These are phyloP conservation scores for Salix purpurea DNA, from an alignment of 345 rosid genomes.

Conservation along the genomic window DNA sequence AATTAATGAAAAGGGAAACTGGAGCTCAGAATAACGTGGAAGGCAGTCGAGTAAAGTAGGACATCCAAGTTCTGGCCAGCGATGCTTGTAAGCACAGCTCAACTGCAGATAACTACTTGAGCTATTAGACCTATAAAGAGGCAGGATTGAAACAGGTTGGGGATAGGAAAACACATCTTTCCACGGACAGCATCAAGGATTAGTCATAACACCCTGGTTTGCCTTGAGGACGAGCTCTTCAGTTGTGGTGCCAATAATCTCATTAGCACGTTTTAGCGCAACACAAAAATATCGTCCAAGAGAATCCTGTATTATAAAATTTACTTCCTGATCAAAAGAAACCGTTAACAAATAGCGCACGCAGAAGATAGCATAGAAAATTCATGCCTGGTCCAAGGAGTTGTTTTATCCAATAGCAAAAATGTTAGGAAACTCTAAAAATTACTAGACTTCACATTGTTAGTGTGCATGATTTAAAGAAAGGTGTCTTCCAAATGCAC, in stretches of 20 bases:
- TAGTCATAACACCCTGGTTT: constrained; percentile 37
- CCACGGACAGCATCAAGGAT: constrained; percentile 26
- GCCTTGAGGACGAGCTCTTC: constrained; percentile 85
- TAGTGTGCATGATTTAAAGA: background rate
- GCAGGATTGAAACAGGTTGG: background rate
- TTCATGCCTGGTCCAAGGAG: background rate
- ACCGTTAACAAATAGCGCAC: background rate
- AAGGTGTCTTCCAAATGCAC: background rate
- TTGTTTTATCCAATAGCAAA: background rate
- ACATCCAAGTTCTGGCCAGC: background rate
- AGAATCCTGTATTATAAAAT: constrained; percentile 47
- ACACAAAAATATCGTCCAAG: constrained; percentile 72
- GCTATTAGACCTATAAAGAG: background rate
- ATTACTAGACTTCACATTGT: background rate
- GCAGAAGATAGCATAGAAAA: background rate
- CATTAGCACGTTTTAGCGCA: constrained; percentile 78
- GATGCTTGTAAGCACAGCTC: background rate
- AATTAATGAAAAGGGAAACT: background rate
- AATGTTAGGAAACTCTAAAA: background rate
- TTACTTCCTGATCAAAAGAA: constrained; percentile 8
- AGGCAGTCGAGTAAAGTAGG: background rate
- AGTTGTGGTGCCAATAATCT: constrained; percentile 80
- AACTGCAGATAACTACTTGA: background rate
- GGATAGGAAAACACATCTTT: constrained; percentile 12
- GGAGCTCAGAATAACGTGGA: background rate